Evolutionary conservation across 768 basidiomycete genomes (phyloP).

Genomic region (Suillus fuscotomentosus): DNA sequence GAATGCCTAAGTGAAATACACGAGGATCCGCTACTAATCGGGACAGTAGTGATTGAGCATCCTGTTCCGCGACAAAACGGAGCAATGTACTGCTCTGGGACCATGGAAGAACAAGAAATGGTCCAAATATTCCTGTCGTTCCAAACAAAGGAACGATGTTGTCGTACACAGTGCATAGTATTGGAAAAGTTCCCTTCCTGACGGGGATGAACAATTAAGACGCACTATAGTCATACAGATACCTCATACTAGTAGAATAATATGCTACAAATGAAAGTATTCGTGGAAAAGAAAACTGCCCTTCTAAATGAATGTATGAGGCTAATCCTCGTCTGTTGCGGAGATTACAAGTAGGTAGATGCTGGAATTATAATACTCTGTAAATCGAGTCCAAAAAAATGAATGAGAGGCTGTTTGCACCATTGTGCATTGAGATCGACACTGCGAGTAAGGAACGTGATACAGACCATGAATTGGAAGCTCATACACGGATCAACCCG

Average conservation of each 20-base stretch:
- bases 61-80: too few species aligned
- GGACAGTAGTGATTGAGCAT: too few species aligned
- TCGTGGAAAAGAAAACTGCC: background rate
- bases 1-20: too few species aligned
- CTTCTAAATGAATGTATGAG: background rate
- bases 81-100: too few species aligned
- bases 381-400: background rate
- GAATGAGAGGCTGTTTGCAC: conserved; percentile 1
- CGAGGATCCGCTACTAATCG: too few species aligned
- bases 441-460: background rate
- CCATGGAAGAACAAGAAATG: too few species aligned
- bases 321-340: background rate
- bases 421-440: conserved; percentile 1
- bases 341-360: background rate
- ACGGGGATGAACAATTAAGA: too few species aligned
- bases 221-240: too few species aligned
- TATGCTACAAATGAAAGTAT: background rate
- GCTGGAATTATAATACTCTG: background rate
- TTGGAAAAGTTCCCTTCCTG: too few species aligned
- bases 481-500: background rate
- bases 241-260: background rate
- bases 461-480: background rate
- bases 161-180: too few species aligned
- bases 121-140: too few species aligned
- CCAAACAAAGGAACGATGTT: too few species aligned